phyloP scores from a whole-genome alignment of 2,329 filamentous ascomycete species.

The Chaetomium sp. region DNA sequence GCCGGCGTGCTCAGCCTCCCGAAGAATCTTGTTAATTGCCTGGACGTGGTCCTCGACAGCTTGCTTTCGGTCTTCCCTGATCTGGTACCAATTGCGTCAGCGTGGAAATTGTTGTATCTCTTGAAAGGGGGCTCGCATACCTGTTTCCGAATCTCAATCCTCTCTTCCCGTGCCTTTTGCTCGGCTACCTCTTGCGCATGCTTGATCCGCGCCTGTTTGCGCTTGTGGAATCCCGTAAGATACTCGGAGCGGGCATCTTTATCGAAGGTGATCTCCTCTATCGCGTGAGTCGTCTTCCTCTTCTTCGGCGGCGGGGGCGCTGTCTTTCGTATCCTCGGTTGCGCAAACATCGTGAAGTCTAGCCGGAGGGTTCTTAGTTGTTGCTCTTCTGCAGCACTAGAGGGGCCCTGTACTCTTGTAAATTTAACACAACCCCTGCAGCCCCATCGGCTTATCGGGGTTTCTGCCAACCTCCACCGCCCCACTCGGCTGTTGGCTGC shows the following conservation, averaged over 20 bases:
- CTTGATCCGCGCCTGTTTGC: constrained; percentile 83
- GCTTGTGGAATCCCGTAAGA: constrained; percentile 94
- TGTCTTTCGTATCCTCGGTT: constrained; percentile 61
- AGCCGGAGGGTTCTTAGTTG: background rate
- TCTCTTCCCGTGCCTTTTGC: constrained; percentile 77
- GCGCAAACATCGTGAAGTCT: constrained; percentile 48
- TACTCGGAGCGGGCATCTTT: constrained; percentile 77
- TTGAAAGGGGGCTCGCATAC: constrained; percentile 43
- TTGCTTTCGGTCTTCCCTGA: constrained; percentile 78
- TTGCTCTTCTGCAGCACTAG: background rate
- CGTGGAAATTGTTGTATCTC: background rate
- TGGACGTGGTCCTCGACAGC: constrained; percentile 82
- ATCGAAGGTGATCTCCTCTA: constrained; percentile 88
- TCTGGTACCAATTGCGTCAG: constrained; percentile 50
- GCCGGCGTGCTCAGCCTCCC: constrained; percentile 58
- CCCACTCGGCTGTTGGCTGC: constrained; percentile 20
- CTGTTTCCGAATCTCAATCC: constrained; percentile 71
- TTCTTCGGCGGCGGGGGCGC: constrained; percentile 65
- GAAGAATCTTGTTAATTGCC: constrained; percentile 71
- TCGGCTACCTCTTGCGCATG: constrained; percentile 79
- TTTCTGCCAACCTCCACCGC: constrained; percentile 33
- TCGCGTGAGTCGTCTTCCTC: constrained; percentile 59
- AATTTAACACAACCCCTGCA: constrained; percentile 28
- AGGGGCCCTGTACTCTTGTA: constrained; percentile 20
- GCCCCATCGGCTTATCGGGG: constrained; percentile 26